These are phyloP conservation scores for Candida easanensis DNA, from an alignment of 805 yeast species.

Conservation along the genomic window DNA sequence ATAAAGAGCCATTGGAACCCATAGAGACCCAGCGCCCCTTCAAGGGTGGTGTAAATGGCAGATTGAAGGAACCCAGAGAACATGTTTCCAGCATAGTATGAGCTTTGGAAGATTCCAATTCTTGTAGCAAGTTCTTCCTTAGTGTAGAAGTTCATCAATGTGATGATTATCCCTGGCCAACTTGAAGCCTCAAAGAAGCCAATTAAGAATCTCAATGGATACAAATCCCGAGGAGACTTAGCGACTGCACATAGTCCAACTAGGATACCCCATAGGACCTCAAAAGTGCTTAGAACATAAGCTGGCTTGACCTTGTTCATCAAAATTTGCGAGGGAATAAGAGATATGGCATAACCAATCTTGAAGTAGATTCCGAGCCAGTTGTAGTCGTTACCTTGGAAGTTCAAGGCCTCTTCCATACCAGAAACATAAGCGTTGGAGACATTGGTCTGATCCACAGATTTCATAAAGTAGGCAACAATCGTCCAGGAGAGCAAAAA, in stretches of 20 bases:
- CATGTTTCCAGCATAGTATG: slow-evolving; percentile 18
- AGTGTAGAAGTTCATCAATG: slow-evolving; percentile 35
- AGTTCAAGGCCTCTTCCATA: slow-evolving; percentile 41
- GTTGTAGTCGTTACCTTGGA: slow-evolving; percentile 44
- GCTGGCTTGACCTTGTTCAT: slow-evolving; percentile 56
- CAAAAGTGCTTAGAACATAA: slow-evolving; percentile 46
- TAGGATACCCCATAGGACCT: slow-evolving; percentile 66
- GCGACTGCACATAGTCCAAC: slow-evolving; percentile 54
- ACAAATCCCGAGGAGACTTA: slow-evolving; percentile 30
- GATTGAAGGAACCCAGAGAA: slow-evolving; percentile 42
- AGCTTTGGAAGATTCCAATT: slow-evolving; percentile 24
- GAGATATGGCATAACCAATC: slow-evolving; percentile 61
- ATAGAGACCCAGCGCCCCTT: slow-evolving; percentile 7
- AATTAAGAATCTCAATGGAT: slow-evolving; percentile 62
- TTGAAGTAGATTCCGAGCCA: slow-evolving; percentile 57
- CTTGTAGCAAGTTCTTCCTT: slow-evolving; percentile 34
- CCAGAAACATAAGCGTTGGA: slow-evolving; percentile 68
- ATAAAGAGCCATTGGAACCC: slow-evolving; percentile 21
- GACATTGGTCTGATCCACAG: slow-evolving; percentile 57
- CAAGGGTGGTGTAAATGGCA: slow-evolving; percentile 19
- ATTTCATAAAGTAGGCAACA: slow-evolving; percentile 52
- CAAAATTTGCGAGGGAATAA: slow-evolving; percentile 62
- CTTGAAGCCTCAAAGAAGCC: slow-evolving; percentile 68
- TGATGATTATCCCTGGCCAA: slow-evolving; percentile 41
- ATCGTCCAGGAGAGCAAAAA: slow-evolving; percentile 11